Percentiles rank a stretch among this genome's conserved stretches.
Conservation (phyloP, 441 rosid genomes). For the Corymbia citriodora region DNA sequence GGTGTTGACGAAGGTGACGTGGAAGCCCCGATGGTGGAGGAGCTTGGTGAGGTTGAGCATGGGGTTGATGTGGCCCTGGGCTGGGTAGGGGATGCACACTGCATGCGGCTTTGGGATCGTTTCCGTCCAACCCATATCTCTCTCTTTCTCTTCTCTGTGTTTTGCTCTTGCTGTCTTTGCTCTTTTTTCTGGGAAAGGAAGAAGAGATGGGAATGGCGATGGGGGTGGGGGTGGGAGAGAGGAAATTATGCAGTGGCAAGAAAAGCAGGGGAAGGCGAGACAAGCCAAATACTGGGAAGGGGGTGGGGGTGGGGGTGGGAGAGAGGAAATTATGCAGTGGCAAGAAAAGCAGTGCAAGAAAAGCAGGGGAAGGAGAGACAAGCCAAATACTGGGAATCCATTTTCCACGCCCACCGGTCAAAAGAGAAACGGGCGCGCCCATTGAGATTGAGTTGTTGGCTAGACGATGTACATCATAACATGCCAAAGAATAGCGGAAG, state of each 20-base stretch:
- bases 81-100: neutral
- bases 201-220: neutral
- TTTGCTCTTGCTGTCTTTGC: neutral
- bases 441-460: too few relatives aligned
- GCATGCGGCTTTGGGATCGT: neutral
- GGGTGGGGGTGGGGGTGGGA: too few relatives aligned
- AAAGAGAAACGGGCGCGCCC: too few relatives aligned
- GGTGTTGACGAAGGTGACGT: conserved; percentile 1
- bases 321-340: too few relatives aligned
- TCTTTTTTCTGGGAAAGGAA: neutral
- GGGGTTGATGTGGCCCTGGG: conserved; percentile 7
- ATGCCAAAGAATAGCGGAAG: too few relatives aligned
- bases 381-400: too few relatives aligned
- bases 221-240: neutral
- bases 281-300: too few relatives aligned
- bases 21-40: neutral
- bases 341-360: too few relatives aligned
- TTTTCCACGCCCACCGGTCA: too few relatives aligned
- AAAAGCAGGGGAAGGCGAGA: neutral
- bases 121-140: neutral
- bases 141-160: neutral
- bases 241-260: too few relatives aligned
- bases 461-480: too few relatives aligned
- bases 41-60: conserved; percentile 3
- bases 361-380: too few relatives aligned